Base-by-base conservation (phyloP, 2,329 filamentous ascomycete genomes). In the Monilinia laxa region DNA sequence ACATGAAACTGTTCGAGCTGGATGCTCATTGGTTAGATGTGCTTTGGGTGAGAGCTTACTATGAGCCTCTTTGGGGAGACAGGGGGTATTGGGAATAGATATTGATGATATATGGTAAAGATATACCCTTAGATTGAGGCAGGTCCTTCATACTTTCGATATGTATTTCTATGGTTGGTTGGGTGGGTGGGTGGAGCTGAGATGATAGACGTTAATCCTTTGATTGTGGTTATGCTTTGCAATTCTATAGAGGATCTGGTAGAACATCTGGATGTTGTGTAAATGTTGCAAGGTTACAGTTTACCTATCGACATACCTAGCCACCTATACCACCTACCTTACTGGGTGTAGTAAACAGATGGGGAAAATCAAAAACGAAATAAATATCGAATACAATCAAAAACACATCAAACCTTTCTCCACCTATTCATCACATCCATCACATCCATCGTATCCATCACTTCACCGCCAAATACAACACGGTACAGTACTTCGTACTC, bases 41-140 rank as follows among this genome's bases (percentile, higher is more conserved):
- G 94, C 93, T 6, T 81, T 98, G 71, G 95, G 95, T 25, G 95
- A 99, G 82, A 96, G 91, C 60, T 80, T 98, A 74, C 81, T 98
- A 76, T 97, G 81, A 64, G 45, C 11, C 9, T 53, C 10, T 40
- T 62, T 28, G 23, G n/a, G n/a, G 31, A 40, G 35, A 53, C 40
- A 20, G 23, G 31, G n/a, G n/a, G 38, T 49, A 53, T 40, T 52
- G 51, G 62, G 18, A 35, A 49, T 60, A 16, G 42, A 38, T 23
- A 18, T n/a, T 18, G 42, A 59, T 23, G 40, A 47, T 25, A 47
- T 10, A 49, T 47, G n/a, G 12, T 25, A 16, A 51, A 42, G 38
- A 18, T 38, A 60, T 60, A 49, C 42, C 57, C 45, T 60, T 51
- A 60, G 42, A 60, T 60, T 20, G 28, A 60, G 42, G 28, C 5